Percentiles rank a stretch among this genome's conserved stretches.
phyloP scores from a whole-genome alignment of 2,329 filamentous ascomycete genomes.

The Penicillium sp. region DNA sequence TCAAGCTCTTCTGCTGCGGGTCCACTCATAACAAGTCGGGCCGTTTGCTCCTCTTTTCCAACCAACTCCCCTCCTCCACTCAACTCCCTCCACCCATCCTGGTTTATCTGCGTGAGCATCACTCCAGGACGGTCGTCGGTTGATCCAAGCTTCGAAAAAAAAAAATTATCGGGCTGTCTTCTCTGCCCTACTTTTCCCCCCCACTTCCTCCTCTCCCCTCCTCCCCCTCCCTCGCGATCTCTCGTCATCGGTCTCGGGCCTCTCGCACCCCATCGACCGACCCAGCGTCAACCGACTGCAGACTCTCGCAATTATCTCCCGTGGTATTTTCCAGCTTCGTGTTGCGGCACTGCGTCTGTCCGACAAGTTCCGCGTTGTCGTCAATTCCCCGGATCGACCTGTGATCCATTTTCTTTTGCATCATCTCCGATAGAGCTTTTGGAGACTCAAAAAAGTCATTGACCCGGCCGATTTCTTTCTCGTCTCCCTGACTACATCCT shows the following conservation, averaged over 20 bases:
- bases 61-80: conserved; percentile 17
- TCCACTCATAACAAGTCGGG: conserved; percentile 30
- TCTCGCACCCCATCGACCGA: conserved; percentile 25
- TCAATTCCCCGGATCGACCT: conserved; percentile 9
- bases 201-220: conserved; percentile 9
- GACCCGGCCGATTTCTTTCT: conserved; percentile 18
- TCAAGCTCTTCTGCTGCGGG: conserved; percentile 31
- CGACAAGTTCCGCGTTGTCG: conserved; percentile 20
- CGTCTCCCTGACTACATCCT: conserved; percentile 26
- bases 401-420: conserved; percentile 13
- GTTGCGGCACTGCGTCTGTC: conserved; percentile 14
- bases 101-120: conserved; percentile 10
- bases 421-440: conserved; percentile 28
- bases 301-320: conserved; percentile 13
- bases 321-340: conserved; percentile 1
- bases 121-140: conserved; percentile 18
- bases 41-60: conserved; percentile 22
- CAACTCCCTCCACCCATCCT: conserved; percentile 10
- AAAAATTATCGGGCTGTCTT: conserved; percentile 25
- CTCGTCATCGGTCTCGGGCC: conserved; percentile 22
- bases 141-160: not conserved
- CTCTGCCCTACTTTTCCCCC: conserved; percentile 17
- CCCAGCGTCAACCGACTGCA: conserved; percentile 16
- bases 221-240: conserved; percentile 20
- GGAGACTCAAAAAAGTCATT: conserved; percentile 8